Evolutionary conservation across 2,329 filamentous ascomycete species (phyloP).

Genomic region (Trichoderma atroviride): DNA sequence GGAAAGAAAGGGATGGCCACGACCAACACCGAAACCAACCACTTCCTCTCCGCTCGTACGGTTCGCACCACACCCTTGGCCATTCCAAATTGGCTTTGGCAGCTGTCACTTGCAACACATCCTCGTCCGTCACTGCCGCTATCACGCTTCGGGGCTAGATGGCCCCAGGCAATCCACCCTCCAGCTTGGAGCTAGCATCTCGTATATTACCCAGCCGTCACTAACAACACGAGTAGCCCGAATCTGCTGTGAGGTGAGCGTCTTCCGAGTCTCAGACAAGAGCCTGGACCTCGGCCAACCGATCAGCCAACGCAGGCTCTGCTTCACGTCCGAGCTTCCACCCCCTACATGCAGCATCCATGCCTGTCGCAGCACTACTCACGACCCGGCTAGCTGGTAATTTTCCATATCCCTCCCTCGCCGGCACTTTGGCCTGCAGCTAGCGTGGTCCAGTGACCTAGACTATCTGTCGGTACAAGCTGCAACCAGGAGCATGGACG

Average conservation of each 20-base stretch:
- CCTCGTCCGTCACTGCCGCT: neutral
- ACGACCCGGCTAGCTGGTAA: conserved; percentile 21
- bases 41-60: neutral
- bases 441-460: conserved; percentile 26
- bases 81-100: neutral
- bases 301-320: neutral
- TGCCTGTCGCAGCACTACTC: conserved; percentile 12
- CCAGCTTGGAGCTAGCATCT: conserved; percentile 10
- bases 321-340: neutral
- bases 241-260: neutral
- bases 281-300: neutral
- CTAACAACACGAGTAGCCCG: neutral
- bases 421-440: conserved; percentile 11
- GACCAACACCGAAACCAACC: neutral
- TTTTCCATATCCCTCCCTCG: conserved; percentile 16
- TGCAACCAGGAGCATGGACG: conserved; percentile 7
- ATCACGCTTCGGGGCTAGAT: neutral
- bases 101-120: neutral
- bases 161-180: neutral
- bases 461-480: conserved; percentile 17
- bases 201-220: neutral
- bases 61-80: neutral
- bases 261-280: neutral
- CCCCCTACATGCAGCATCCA: conserved; percentile 13
- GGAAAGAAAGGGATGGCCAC: neutral